A percentile compares a stretch with the other conserved stretches of the same genome.
These are phyloP conservation scores for Sugiyamaella marilandica DNA, from an alignment of 805 yeast genomes.

Conservation along the genomic window DNA sequence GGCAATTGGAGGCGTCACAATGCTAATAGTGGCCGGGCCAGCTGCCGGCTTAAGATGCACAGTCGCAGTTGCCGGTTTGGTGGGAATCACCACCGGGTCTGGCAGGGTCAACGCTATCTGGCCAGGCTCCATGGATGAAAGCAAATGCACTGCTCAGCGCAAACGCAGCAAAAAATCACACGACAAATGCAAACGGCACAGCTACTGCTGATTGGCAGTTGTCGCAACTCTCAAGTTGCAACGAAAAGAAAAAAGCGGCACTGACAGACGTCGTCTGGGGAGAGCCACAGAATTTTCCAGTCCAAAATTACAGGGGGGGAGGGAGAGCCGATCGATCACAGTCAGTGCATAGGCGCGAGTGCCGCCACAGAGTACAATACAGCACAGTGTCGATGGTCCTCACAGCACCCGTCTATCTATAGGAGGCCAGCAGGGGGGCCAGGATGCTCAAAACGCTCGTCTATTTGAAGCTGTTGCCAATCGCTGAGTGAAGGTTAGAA, in stretches of 20 bases:
- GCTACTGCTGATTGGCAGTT: too few species aligned
- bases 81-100: not conserved
- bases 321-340: slow-evolving; percentile 1
- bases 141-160: too few species aligned
- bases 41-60: not conserved
- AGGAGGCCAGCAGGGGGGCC: too few species aligned
- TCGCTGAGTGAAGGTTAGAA: not conserved
- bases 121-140: not conserved
- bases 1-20: not conserved
- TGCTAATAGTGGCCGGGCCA: not conserved
- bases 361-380: not conserved
- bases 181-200: too few species aligned
- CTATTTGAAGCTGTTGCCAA: too few species aligned
- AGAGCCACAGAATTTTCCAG: not conserved
- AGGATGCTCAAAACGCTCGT: too few species aligned
- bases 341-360: not conserved
- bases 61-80: not conserved
- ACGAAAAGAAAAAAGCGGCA: not conserved
- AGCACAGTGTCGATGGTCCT: not conserved
- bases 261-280: not conserved
- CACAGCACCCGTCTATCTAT: too few species aligned
- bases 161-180: too few species aligned
- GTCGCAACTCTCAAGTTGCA: too few species aligned
- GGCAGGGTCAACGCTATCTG: slow-evolving; percentile 1
- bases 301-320: not conserved